phyloP scores from a whole-genome alignment of 768 basidiomycete genomes.

The Tricholoma terreum region DNA sequence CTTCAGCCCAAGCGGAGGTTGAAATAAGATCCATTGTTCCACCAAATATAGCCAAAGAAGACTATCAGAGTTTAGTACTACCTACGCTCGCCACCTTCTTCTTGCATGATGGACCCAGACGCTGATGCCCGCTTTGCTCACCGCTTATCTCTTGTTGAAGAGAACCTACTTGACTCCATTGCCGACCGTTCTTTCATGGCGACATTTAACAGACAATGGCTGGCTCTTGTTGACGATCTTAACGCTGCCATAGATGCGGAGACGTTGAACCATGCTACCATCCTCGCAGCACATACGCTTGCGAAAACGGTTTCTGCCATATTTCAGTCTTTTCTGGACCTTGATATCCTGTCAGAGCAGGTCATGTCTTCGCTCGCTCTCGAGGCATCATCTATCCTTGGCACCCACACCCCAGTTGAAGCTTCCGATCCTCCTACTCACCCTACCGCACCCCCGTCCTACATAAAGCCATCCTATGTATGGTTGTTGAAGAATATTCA shows the following conservation, averaged over 20 bases:
- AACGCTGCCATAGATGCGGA: slow-evolving; percentile 4
- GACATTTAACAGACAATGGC: slow-evolving; percentile 11
- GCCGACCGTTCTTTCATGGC: slow-evolving; percentile 3
- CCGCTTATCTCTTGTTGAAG: slow-evolving; percentile 8
- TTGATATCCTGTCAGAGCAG: slow-evolving; percentile 7
- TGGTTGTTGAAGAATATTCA: slow-evolving; percentile 48
- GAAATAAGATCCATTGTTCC: too few relatives aligned
- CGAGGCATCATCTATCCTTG: slow-evolving; percentile 3
- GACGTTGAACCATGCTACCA: slow-evolving; percentile 9
- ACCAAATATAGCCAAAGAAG: background rate
- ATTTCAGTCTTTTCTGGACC: slow-evolving; percentile 3
- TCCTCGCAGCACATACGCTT: slow-evolving; percentile 5
- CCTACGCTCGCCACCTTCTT: too few relatives aligned
- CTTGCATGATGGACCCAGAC: slow-evolving; percentile 3
- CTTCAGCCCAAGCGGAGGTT: too few relatives aligned
- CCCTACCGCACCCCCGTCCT: slow-evolving; percentile 10
- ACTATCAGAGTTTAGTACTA: too few relatives aligned
- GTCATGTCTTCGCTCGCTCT: slow-evolving; percentile 5
- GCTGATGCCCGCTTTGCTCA: slow-evolving; percentile 5
- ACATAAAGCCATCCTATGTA: slow-evolving; percentile 27
- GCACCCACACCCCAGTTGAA: too few relatives aligned
- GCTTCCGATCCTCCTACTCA: background rate
- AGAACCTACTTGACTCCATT: slow-evolving; percentile 4
- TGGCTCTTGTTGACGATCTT: slow-evolving; percentile 8
- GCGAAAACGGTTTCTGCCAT: slow-evolving; percentile 3